Base-by-base conservation (phyloP, 2,329 filamentous ascomycete genomes). In the Exophiala xenobiotica region DNA sequence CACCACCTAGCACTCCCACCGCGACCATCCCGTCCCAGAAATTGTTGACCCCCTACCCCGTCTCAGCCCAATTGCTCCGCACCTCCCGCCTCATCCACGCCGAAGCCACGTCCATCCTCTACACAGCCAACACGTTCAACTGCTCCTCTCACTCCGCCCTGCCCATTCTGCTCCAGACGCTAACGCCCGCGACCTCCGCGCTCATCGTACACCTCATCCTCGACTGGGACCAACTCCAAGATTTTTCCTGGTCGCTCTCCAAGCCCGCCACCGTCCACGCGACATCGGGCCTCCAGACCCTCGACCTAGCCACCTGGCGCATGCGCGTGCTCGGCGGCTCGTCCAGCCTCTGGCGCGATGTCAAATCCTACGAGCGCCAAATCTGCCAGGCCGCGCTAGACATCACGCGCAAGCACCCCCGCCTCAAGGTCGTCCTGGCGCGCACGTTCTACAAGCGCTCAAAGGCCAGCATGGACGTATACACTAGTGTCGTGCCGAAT, bases 51-150 rank as follows among this genome's bases (percentile, higher is more conserved):
- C 22, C 46, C 24, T 39, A 35, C 29, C 49, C 40, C 24, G 50
- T 59, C 27, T 54, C 46, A 27, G 44, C 49, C 45, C 63, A 65
- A 65, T 61, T 67, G 61, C 63, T 63, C 49, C 39, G 42, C 12
- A 27, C 27, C 6, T 54, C 46, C 22, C 41, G 27, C 3, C 29
- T 46, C 24, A 44, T 49, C 22, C 51, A 45, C 14, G 18, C 3
- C 22, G 52, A 55, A 49, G 52, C 51, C n/a, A 9, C 39, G 6
- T 48, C 52, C 16, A 20, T 51, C 39, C 55, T 58, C 18, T 58
- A 55, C 48, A 22, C 24, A 4, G 5, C n/a, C 26, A 48, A 47
- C 43, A 24, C 11, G 8, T 52, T 58, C 40, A 40, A 55, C 41
- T 39, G 46, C 31, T 37, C 52, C 9, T n/a, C 42, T 4, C 51